Evolutionary conservation across 1,139 yeast species (phyloP).

Genomic region (Zygosaccharomyces sapae): DNA sequence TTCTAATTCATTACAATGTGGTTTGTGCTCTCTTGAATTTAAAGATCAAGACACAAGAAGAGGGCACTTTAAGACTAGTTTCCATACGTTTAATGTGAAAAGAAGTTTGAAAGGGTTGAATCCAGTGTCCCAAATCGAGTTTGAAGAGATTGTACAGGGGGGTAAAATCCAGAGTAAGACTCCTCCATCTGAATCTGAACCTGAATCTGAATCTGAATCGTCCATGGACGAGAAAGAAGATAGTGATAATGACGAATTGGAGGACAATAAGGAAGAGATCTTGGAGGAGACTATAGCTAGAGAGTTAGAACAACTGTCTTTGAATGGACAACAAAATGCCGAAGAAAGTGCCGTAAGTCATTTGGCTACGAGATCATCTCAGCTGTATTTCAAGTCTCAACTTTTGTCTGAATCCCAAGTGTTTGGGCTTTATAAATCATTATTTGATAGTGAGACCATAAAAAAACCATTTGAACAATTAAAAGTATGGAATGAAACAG

Average conservation of each 20-base stretch:
- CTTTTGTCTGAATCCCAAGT: constrained; percentile 46
- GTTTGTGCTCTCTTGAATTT: constrained; percentile 24
- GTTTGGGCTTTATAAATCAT: constrained; percentile 65
- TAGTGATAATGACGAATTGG: constrained; percentile 11
- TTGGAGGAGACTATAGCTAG: constrained; percentile 12
- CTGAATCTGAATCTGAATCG: constrained; percentile 6
- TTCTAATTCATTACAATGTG: constrained; percentile 20
- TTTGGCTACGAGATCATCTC: constrained; percentile 62
- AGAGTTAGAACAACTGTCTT: constrained; percentile 17
- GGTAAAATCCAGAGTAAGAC: constrained; percentile 40
- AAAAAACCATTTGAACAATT: constrained; percentile 34
- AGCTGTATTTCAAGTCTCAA: constrained; percentile 50
- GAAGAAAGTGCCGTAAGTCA: constrained; percentile 43
- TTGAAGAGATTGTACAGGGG: constrained; percentile 51
- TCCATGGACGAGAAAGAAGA: constrained; percentile 7
- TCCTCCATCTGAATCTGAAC: constrained; percentile 11
- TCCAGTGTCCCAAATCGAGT: constrained; percentile 54
- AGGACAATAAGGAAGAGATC: constrained; percentile 8
- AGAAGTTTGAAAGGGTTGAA: constrained; percentile 46
- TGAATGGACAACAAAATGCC: constrained; percentile 12
- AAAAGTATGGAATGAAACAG: constrained; percentile 28
- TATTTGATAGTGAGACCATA: constrained; percentile 48
- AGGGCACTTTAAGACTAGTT: constrained; percentile 58
- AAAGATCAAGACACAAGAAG: constrained; percentile 32
- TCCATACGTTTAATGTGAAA: constrained; percentile 58